phyloP scores from a whole-genome alignment of 805 yeast species.

The Monosporozyma unispora region DNA sequence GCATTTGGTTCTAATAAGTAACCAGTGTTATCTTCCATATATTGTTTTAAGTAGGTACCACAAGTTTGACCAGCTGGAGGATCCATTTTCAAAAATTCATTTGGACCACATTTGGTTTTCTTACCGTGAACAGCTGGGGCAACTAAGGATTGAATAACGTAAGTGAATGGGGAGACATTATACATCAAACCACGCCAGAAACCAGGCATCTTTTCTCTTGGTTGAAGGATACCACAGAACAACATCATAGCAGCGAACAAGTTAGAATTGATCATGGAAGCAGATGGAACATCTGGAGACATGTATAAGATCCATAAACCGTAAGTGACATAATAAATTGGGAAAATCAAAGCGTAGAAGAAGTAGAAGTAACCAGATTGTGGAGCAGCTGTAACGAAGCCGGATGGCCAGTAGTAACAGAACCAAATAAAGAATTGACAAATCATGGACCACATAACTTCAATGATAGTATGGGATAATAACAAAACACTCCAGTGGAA shows the following conservation, averaged over 20 bases:
- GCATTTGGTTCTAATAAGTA: constrained; percentile 37
- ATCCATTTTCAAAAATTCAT: constrained; percentile 33
- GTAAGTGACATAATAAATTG: constrained; percentile 41
- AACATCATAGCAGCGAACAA: constrained; percentile 46
- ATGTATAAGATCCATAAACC: constrained; percentile 43
- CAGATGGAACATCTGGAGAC: constrained; percentile 37
- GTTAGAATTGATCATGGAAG: constrained; percentile 35
- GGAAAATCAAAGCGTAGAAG: constrained; percentile 41
- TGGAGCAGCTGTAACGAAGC: constrained; percentile 35
- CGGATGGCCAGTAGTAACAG: constrained; percentile 43
- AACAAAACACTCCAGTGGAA: constrained; percentile 59
- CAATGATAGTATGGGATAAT: constrained; percentile 35
- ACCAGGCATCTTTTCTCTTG: constrained; percentile 35
- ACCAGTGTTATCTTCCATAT: constrained; percentile 34
- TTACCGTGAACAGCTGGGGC: constrained; percentile 34
- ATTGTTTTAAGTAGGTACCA: constrained; percentile 34
- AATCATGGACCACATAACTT: constrained; percentile 38
- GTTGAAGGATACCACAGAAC: constrained; percentile 46
- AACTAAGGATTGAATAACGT: constrained; percentile 38
- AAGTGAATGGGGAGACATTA: constrained; percentile 40
- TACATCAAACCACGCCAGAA: constrained; percentile 43
- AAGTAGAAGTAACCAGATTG: constrained; percentile 47
- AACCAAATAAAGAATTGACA: constrained; percentile 38
- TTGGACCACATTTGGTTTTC: constrained; percentile 29
- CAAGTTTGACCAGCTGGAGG: constrained; percentile 45